These are phyloP conservation scores for Trematosphaeria pertusa DNA, from an alignment of 2,329 filamentous ascomycete genomes.

Conservation along the genomic window DNA sequence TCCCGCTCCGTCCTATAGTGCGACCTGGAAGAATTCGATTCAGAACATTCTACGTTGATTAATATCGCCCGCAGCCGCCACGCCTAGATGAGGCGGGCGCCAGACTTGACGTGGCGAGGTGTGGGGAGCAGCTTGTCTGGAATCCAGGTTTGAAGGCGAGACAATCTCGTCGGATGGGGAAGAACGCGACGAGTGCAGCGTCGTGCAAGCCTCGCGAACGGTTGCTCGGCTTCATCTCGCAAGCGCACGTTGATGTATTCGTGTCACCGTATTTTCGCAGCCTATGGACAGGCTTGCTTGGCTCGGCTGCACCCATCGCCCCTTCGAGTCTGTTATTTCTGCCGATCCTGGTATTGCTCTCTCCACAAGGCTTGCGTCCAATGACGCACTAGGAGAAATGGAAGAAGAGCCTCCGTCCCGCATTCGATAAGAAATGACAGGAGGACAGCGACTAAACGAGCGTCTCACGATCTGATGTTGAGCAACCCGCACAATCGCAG, in stretches of 20 bases:
- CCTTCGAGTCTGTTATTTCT: conserved; percentile 1
- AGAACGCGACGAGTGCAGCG: conserved; percentile 14
- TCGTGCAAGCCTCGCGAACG: conserved; percentile 21
- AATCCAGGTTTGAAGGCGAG: conserved; percentile 1
- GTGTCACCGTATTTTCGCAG: conserved; percentile 21
- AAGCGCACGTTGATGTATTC: conserved; percentile 23
- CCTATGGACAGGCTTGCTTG: not conserved
- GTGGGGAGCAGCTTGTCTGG: not conserved
- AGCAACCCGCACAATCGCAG: not conserved
- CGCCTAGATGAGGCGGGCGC: conserved; percentile 9
- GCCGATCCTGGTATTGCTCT: not conserved
- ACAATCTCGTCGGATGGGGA: conserved; percentile 16
- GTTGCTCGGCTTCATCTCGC: conserved; percentile 20
- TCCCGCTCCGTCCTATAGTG: conserved; percentile 18
- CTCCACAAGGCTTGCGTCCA: not conserved
- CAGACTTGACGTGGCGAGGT: conserved; percentile 4
- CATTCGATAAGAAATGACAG: conserved; percentile 3
- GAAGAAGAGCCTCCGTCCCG: not conserved
- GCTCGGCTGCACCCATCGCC: not conserved
- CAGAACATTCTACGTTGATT: conserved; percentile 13
- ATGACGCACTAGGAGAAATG: not conserved
- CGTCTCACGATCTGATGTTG: conserved; percentile 8
- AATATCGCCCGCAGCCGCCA: not conserved
- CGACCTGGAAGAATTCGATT: conserved; percentile 9
- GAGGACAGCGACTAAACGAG: not conserved